phyloP scores from a whole-genome alignment of 768 basidiomycete genomes.

The Saitozyma sp. region DNA sequence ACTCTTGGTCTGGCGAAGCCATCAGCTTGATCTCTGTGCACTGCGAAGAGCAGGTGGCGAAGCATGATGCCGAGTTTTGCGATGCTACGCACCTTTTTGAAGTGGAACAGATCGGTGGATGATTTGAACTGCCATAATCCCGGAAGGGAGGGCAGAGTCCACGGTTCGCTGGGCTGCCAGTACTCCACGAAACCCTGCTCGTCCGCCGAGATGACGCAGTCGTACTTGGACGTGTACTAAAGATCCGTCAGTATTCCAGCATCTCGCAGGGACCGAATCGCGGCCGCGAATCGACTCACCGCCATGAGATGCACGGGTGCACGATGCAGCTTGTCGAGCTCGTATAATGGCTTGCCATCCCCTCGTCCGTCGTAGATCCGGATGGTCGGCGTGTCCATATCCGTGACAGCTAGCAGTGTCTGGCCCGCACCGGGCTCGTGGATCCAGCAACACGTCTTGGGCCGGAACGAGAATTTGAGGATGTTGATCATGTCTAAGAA shows the following conservation, averaged over 20 bases:
- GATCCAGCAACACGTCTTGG: conserved; percentile 92
- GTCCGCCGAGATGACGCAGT: conserved; percentile 90
- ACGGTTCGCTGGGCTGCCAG: conserved; percentile 89
- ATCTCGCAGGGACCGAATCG: too few relatives aligned
- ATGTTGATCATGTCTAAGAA: conserved; percentile 95
- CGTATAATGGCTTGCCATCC: conserved; percentile 72
- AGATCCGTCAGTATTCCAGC: not conserved
- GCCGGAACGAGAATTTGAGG: conserved; percentile 80
- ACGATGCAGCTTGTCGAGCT: conserved; percentile 74
- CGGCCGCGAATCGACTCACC: conserved; percentile 57
- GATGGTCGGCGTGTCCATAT: conserved; percentile 70
- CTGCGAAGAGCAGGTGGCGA: not conserved
- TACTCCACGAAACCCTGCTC: conserved; percentile 94
- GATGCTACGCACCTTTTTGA: conserved; percentile 74
- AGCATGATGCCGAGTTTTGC: not conserved
- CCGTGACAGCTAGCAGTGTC: conserved; percentile 87
- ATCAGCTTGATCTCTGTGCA: conserved; percentile 1
- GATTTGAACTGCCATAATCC: conserved; percentile 89
- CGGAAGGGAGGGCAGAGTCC: conserved; percentile 72
- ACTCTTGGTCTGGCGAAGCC: conserved; percentile 69
- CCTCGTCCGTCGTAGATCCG: conserved; percentile 92
- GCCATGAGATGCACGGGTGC: conserved; percentile 88
- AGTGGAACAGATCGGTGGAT: conserved; percentile 91
- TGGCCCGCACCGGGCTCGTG: conserved; percentile 85
- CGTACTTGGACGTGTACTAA: conserved; percentile 86